Evolutionary conservation across 805 yeast species (phyloP).

Genomic region (Lipomyces sp.): DNA sequence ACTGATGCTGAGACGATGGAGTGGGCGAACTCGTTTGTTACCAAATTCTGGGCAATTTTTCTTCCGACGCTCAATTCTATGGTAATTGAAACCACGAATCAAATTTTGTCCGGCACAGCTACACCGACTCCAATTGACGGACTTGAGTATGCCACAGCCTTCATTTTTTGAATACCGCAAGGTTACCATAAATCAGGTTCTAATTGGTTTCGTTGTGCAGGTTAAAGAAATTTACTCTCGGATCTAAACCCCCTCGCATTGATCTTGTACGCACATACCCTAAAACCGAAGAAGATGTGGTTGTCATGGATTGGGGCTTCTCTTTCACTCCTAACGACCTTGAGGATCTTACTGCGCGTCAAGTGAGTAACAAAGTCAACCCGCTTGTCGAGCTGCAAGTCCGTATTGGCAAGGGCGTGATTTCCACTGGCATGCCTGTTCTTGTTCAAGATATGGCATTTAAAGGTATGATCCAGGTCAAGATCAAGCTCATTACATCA

Average conservation of each 20-base stretch:
- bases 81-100: slow-evolving; percentile 81
- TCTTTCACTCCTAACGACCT: slow-evolving; percentile 90
- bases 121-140: slow-evolving; percentile 84
- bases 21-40: slow-evolving; percentile 87
- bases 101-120: slow-evolving; percentile 63
- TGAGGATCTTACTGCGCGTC: slow-evolving; percentile 81
- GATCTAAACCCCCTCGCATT: slow-evolving; percentile 92
- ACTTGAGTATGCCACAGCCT: slow-evolving; percentile 41
- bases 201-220: too few species aligned
- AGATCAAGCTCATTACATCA: slow-evolving; percentile 83
- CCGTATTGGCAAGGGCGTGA: slow-evolving; percentile 70
- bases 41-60: slow-evolving; percentile 85
- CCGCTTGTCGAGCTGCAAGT: slow-evolving; percentile 76
- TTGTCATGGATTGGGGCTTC: slow-evolving; percentile 96
- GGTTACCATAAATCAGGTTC: too few species aligned
- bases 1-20: slow-evolving; percentile 91
- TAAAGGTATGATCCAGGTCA: slow-evolving; percentile 67
- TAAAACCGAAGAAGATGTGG: slow-evolving; percentile 86
- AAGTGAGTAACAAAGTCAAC: slow-evolving; percentile 77
- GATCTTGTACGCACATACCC: slow-evolving; percentile 86
- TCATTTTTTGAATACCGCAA: too few species aligned
- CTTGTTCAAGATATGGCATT: slow-evolving; percentile 77
- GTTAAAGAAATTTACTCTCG: slow-evolving; percentile 81
- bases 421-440: slow-evolving; percentile 64
- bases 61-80: slow-evolving; percentile 88